phyloP scores from a whole-genome alignment of 768 basidiomycete species.

The Suillus plorans region DNA sequence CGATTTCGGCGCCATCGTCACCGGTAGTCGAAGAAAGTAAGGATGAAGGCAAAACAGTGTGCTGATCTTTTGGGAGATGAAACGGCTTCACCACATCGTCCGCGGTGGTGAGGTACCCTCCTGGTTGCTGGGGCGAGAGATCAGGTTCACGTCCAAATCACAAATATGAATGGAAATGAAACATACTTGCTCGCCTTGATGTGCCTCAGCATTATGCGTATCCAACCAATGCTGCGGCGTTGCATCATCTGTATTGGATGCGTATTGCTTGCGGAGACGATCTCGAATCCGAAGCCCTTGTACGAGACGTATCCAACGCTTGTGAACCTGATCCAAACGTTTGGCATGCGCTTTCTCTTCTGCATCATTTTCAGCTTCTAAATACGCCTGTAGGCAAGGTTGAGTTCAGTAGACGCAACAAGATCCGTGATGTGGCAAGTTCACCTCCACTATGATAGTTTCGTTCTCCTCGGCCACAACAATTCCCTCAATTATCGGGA shows the following conservation, averaged over 20 bases:
- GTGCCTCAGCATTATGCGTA: constrained; percentile 18
- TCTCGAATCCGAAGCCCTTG: constrained; percentile 86
- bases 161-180: background rate
- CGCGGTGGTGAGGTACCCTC: constrained; percentile 66
- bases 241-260: constrained; percentile 16
- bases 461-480: constrained; percentile 86
- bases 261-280: constrained; percentile 80
- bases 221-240: constrained; percentile 13
- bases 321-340: constrained; percentile 75
- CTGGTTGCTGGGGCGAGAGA: constrained; percentile 27
- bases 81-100: constrained; percentile 76
- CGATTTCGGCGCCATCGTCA: constrained; percentile 32
- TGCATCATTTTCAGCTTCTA: constrained; percentile 75
- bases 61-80: constrained; percentile 61
- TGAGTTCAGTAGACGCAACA: constrained; percentile 2
- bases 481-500: constrained; percentile 81
- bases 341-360: constrained; percentile 76
- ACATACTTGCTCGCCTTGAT: constrained; percentile 23
- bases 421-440: constrained; percentile 17
- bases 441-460: constrained; percentile 68
- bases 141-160: background rate
- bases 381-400: constrained; percentile 64
- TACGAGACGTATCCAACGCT: constrained; percentile 85
- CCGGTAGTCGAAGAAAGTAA: constrained; percentile 21
- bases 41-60: constrained; percentile 16